Evolutionary conservation across 1,284 basidiomycete species (phyloP), one percentile per base, ranked within the genome.

Genomic region (Ustilago sp.): DNA sequence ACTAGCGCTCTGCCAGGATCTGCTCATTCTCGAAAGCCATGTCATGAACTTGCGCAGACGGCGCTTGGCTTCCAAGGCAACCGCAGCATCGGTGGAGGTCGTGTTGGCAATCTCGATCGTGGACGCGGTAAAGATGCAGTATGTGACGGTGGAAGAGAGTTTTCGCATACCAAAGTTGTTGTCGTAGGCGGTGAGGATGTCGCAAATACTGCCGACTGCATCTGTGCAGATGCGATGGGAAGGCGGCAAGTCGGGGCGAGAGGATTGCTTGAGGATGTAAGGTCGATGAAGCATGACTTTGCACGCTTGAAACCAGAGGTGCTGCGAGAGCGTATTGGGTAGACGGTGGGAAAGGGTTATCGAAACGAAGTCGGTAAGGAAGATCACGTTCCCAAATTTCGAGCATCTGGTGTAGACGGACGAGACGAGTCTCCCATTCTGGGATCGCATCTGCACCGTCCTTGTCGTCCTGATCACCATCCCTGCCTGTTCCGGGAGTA

Each of bases 41-140:
- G 71, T 65, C 77, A 80, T 80, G 32, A 80, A 71, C 60, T 77
- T 63, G 5, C 59, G 43, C 41, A 80, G 55, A 43, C 75, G 59
- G n/a, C 74, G 39, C 53, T 82, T 81, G 4, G 81, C 81, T 51
- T 75, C 74, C 8, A 39, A 7, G 23, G 69, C 77, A 7, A 66
- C 58, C 15, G 23, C 39, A 3, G 62, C 55, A 34, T 83, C 78
- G 9, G 60, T 68, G 32, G 75, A 79, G 4, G 80, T 83, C 13
- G 79, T 81, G 45, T 83, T 81, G 48, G 75, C 80, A 39, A 83
- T 66, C 58, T 76, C 74, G 63, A 83, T 80, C 17, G 81, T 81
- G 2, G 72, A 72, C 8, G 80, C 75, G 1, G 74, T 83, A 35
- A 81, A 83, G 47, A 83, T 69, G 64, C 71, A 77, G 64, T 77